These are phyloP conservation scores for Blastocystis sp. DNA, from an alignment of 352 stramenopile genomes.

Conservation along the genomic window DNA sequence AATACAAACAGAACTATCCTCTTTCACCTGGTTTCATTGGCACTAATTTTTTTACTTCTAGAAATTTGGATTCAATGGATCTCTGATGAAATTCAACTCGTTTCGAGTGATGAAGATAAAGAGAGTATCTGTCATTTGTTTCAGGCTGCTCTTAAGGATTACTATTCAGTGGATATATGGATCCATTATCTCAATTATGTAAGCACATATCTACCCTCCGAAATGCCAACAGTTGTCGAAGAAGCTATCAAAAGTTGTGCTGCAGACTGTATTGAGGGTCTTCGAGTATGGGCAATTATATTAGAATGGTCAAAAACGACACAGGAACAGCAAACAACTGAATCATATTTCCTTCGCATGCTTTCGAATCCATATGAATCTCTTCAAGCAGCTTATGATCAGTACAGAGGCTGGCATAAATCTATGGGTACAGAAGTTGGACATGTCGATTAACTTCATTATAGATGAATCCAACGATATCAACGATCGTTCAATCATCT, in stretches of 20 bases:
- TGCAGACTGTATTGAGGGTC: constrained; percentile 1
- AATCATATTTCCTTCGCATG: constrained; percentile 30
- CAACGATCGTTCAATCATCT: background rate
- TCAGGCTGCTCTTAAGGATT: constrained; percentile 30
- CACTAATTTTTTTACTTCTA: background rate
- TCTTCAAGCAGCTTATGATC: background rate
- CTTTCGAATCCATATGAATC: background rate
- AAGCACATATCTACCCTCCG: background rate
- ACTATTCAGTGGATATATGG: constrained; percentile 52
- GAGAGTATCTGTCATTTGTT: constrained; percentile 62
- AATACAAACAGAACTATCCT: constrained; percentile 47
- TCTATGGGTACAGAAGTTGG: background rate
- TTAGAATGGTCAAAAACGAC: constrained; percentile 46
- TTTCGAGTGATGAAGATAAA: constrained; percentile 9
- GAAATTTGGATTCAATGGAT: constrained; percentile 56
- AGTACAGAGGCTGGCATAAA: constrained; percentile 39
- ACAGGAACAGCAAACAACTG: background rate
- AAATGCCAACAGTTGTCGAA: constrained; percentile 8
- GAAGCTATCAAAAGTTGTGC: constrained; percentile 5
- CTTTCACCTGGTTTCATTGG: background rate
- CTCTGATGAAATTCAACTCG: constrained; percentile 23
- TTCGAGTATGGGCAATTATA: constrained; percentile 12
- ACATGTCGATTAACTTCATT: no score
- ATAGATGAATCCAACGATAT: no score
- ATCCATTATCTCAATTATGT: constrained; percentile 33